Evolutionary conservation across 768 basidiomycete genomes (phyloP), one percentile per base, ranked within the genome.

Genomic region (Auriscalpium microsporum): DNA sequence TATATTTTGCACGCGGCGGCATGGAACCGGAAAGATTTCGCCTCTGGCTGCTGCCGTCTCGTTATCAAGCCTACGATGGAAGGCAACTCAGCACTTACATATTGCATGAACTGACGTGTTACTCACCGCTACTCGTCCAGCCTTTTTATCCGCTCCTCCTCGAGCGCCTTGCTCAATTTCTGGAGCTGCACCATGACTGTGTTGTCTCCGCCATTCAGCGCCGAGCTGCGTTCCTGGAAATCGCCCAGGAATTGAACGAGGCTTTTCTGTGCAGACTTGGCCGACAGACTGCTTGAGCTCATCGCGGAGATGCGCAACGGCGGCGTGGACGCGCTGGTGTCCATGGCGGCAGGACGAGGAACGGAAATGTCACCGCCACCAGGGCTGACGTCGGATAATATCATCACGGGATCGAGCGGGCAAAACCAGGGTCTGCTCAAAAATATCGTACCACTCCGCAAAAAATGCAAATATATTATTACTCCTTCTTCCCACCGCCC

Each of bases 171-270:
- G 36, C 59, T 62, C 13, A 73, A 53, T 53, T 72, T 73, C 50
- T 69, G 66, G 16, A 73, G 57, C 52, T 72, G 72, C 2, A 59
- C 66, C 23, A 69, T 66, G 44, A 70, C 66, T 10, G 72, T 65
- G 21, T 68, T 67, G 59, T 73, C 70, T 14, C 69, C 69, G 4
- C 63, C 65, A 45, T 66, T 65, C n/a, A 64, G 61, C 13, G 65
- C 57, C 14, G 65, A 59, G 28, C 58, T 67, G 57, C 69, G 64
- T 21, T 62, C 58, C 50, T 69, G 66, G 19, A 70, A 69, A 33
- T 69, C 62, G 19, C 61, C 62, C 28, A 73, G 54, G 53, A 73
- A 73, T 5, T 61, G 33, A 9, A 66, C 59, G 10, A 72, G 52
- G 28, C 61, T 58, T 2, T 56, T 53, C 45, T 68, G 66, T 4